Base-by-base conservation (phyloP, 176 grass and related monocot species). In the Typha latifolia region DNA sequence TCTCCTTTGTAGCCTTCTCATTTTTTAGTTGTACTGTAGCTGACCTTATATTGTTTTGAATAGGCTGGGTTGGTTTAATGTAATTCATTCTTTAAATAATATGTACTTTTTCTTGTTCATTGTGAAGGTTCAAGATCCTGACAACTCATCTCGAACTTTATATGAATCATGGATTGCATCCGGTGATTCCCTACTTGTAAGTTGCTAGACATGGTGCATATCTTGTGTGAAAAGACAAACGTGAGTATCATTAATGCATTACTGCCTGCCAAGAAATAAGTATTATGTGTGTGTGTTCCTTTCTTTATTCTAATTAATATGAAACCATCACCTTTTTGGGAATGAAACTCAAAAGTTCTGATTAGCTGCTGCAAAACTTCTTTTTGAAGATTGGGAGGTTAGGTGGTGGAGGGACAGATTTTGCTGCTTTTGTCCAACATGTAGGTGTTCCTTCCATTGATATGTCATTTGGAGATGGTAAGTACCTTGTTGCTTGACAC, bases 51-150 rank as follows among this genome's bases (percentile, higher is more conserved):
- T 43, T 10, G 34, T 10, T 43, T 10, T 43, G 7, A 9, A 43
- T 43, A 43, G 37, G 37, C 37, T 43, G 9, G 37, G 9, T 1
- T 43, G 7, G 9, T 43, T 29, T 3, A 10, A 43, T 43, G 37
- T 43, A 43, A 9, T 1, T 43, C 7, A 43, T 10, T 9, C 8
- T 10, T 43, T 10, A 9, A 43, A 10, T 43, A 43, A 43, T 43
- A 43, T 43, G 53, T 20, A 4, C 13, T 63, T 49, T 48, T 61
- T 47, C 15, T 72, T 7, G 74, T 11, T 56, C 77, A 29, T 66
- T n/a, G 22, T 83, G 68, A 78, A 97, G 85, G 88, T 97, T 77
- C 73, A 82, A 97, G 88, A 97, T 59, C 93, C 93, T 63, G 83
- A 97, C 23, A 97, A 92, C 76, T 79, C 83, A 52, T 84, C 88